phyloP scores from a whole-genome alignment of 805 yeast genomes.

The Grigorovia yakushimaensis region DNA sequence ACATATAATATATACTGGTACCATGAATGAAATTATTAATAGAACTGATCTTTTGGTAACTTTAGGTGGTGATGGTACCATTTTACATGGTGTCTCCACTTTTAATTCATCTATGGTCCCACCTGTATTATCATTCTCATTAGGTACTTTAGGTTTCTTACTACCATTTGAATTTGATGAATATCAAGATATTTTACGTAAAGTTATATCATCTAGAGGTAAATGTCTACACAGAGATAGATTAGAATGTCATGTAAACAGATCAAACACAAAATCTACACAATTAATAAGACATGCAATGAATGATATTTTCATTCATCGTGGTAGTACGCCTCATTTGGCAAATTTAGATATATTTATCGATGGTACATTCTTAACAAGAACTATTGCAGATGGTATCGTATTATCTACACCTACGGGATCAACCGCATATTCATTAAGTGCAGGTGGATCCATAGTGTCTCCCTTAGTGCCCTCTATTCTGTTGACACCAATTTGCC shows the following conservation, averaged over 20 bases:
- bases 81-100: constrained; percentile 69
- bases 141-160: constrained; percentile 86
- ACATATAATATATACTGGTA: constrained; percentile 48
- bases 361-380: constrained; percentile 75
- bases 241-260: constrained; percentile 62
- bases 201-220: constrained; percentile 59
- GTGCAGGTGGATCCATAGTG: constrained; percentile 87
- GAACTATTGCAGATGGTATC: constrained; percentile 89
- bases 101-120: constrained; percentile 70
- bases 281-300: constrained; percentile 49
- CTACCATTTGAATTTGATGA: constrained; percentile 75
- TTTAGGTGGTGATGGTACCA: constrained; percentile 95
- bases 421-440: constrained; percentile 82
- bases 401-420: constrained; percentile 88
- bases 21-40: constrained; percentile 42
- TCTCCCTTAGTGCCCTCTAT: constrained; percentile 82
- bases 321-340: constrained; percentile 82
- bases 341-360: constrained; percentile 76
- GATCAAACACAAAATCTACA: constrained; percentile 7
- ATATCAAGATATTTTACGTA: constrained; percentile 48
- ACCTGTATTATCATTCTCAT: constrained; percentile 77
- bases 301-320: constrained; percentile 83
- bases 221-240: constrained; percentile 69
- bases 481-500: constrained; percentile 82
- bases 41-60: constrained; percentile 78